Conservation (phyloP, 345 rosid species). For the Brassica carinata region DNA sequence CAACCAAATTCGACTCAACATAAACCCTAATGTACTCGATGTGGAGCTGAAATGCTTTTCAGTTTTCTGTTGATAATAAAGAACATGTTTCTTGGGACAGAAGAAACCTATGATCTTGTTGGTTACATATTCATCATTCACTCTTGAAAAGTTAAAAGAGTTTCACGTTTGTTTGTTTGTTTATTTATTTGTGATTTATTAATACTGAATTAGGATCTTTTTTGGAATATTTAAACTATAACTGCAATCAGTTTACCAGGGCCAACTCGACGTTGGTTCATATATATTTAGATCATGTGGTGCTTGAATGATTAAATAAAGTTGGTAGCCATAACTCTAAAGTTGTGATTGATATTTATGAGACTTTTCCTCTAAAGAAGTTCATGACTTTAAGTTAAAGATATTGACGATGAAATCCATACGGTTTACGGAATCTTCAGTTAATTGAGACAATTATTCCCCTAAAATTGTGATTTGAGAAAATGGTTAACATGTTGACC, state of each 20-base stretch:
- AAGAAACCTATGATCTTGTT: background rate
- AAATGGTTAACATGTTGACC: too few relatives aligned
- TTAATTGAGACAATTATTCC: constrained; percentile 17
- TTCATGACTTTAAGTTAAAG: constrained; percentile 19
- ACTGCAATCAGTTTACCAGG: too few relatives aligned
- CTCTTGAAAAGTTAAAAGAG: background rate
- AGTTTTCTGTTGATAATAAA: background rate
- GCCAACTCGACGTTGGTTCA: too few relatives aligned
- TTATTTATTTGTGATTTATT: background rate
- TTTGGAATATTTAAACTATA: background rate
- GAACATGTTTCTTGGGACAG: background rate
- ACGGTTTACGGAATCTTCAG: constrained; percentile 16
- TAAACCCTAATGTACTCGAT: background rate
- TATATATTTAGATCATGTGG: background rate
- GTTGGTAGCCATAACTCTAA: constrained; percentile 21
- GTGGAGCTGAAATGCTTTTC: background rate
- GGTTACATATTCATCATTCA: background rate
- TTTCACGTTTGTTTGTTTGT: background rate
- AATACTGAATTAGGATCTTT: background rate
- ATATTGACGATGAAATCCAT: constrained; percentile 15
- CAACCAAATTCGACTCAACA: background rate
- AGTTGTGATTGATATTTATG: constrained; percentile 32
- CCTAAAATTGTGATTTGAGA: background rate
- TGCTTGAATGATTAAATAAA: constrained; percentile 15
- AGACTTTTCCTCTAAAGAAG: constrained; percentile 8